Evolutionary conservation across 495 filamentous ascomycete genomes (phyloP).

Genomic region (Talaromyces ruber): DNA sequence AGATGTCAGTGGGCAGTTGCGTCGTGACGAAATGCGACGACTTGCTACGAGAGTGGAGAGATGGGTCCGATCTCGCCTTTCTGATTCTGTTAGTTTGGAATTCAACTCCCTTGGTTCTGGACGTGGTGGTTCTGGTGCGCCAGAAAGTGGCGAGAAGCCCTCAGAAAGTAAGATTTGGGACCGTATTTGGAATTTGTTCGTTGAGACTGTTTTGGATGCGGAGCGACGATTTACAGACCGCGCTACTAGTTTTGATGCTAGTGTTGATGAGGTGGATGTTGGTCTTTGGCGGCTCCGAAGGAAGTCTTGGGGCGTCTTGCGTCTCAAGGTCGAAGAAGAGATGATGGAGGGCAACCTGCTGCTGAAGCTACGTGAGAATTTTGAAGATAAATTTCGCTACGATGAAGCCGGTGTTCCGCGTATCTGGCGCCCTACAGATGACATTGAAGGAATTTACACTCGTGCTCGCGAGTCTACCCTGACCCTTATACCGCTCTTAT

Average conservation of each 20-base stretch:
- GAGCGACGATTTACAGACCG: slow-evolving; percentile 77
- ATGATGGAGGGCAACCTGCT: slow-evolving; percentile 95
- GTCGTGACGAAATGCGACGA: slow-evolving; percentile 92
- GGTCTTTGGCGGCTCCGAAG: slow-evolving; percentile 86
- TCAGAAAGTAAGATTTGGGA: slow-evolving; percentile 88
- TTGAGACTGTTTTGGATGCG: slow-evolving; percentile 74
- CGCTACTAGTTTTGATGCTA: slow-evolving; percentile 88
- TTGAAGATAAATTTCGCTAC: slow-evolving; percentile 98
- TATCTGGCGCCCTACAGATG: slow-evolving; percentile 95
- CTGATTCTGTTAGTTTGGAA: slow-evolving; percentile 82
- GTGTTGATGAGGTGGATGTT: slow-evolving; percentile 81
- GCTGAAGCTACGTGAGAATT: slow-evolving; percentile 93
- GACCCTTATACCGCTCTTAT: slow-evolving; percentile 78
- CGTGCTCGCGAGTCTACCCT: slow-evolving; percentile 84
- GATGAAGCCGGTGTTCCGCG: slow-evolving; percentile 90
- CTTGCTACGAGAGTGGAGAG: slow-evolving; percentile 84
- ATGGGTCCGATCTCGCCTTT: slow-evolving; percentile 80
- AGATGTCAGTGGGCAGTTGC: slow-evolving; percentile 69
- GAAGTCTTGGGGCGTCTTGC: slow-evolving; percentile 87
- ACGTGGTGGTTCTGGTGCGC: slow-evolving; percentile 68
- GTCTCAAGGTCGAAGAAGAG: slow-evolving; percentile 90
- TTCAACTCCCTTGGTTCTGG: slow-evolving; percentile 92
- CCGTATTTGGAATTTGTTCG: slow-evolving; percentile 85
- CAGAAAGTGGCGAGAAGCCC: slow-evolving; percentile 67
- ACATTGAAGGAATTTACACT: slow-evolving; percentile 93